These are phyloP conservation scores for Spatholobus suberectus DNA, from an alignment of 306 rosid species.

Conservation along the genomic window DNA sequence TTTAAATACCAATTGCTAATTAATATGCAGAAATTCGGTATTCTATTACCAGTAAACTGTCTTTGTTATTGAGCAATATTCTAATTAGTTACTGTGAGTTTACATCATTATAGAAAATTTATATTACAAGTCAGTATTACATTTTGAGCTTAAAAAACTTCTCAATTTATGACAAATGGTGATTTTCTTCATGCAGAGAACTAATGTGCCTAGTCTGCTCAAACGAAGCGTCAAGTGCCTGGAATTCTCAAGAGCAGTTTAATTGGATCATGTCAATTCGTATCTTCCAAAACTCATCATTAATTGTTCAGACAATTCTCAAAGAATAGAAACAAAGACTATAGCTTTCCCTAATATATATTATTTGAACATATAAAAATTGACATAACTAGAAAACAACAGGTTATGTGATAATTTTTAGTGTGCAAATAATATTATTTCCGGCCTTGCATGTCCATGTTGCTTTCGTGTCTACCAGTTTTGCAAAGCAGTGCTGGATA, in stretches of 20 bases:
- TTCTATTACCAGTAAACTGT: neutral
- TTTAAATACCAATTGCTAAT: neutral
- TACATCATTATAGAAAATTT: neutral
- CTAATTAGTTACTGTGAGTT: neutral
- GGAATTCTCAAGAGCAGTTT: neutral
- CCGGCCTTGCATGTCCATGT: neutral
- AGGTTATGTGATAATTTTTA: neutral
- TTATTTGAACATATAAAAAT: neutral
- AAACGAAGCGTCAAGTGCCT: neutral
- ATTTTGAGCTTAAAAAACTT: neutral
- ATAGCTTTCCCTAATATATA: neutral
- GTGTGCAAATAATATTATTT: neutral
- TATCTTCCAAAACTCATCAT: neutral
- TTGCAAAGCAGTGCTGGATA: neutral
- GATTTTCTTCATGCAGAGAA: slow-evolving; percentile 8
- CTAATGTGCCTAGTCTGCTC: neutral
- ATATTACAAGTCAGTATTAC: neutral
- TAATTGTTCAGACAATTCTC: neutral
- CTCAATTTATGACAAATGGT: neutral
- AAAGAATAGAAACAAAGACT: neutral
- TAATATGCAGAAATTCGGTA: neutral
- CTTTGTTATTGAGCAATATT: neutral
- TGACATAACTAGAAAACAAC: neutral
- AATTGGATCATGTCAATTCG: neutral
- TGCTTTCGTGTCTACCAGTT: neutral